Percentiles rank a stretch among this genome's conserved stretches.
phyloP scores from a whole-genome alignment of 768 basidiomycete species.

The Paxillus rubicundulus region DNA sequence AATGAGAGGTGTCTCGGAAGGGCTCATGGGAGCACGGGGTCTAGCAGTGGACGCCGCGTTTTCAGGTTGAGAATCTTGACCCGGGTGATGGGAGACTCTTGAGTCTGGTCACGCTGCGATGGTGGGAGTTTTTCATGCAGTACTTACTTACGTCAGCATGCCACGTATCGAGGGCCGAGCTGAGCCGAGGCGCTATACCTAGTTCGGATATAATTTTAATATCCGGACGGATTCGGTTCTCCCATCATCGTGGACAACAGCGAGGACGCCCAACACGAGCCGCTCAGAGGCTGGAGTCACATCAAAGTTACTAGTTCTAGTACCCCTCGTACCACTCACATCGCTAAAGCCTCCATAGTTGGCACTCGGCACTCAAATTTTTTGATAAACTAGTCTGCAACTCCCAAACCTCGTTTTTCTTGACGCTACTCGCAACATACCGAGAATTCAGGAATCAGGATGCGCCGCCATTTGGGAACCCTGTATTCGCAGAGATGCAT shows the following conservation, averaged over 20 bases:
- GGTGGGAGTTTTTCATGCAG: too few species aligned
- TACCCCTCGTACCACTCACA: slow-evolving; percentile 20
- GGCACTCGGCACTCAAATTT: slow-evolving; percentile 22
- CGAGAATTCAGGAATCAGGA: slow-evolving; percentile 31
- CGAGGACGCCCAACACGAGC: slow-evolving; percentile 22
- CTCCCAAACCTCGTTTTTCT: slow-evolving; percentile 33
- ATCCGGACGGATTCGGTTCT: slow-evolving; percentile 8
- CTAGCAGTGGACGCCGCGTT: too few species aligned
- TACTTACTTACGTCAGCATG: not conserved
- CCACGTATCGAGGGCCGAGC: not conserved
- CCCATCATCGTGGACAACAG: slow-evolving; percentile 2
- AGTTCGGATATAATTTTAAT: too few species aligned
- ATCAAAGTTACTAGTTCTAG: slow-evolving; percentile 17
- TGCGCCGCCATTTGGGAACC: slow-evolving; percentile 26
- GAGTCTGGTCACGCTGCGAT: too few species aligned
- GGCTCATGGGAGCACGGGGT: too few species aligned
- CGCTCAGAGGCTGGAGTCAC: slow-evolving; percentile 2
- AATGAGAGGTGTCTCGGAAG: too few species aligned
- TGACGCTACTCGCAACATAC: slow-evolving; percentile 35
- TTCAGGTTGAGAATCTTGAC: too few species aligned
- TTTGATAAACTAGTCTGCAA: slow-evolving; percentile 26
- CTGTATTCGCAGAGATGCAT: slow-evolving; percentile 27
- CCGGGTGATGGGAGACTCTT: too few species aligned
- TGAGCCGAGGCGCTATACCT: too few species aligned
- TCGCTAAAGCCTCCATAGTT: slow-evolving; percentile 17